Evolutionary conservation across 345 rosid genomes (phyloP).

Genomic region (Iberis pinnata): DNA sequence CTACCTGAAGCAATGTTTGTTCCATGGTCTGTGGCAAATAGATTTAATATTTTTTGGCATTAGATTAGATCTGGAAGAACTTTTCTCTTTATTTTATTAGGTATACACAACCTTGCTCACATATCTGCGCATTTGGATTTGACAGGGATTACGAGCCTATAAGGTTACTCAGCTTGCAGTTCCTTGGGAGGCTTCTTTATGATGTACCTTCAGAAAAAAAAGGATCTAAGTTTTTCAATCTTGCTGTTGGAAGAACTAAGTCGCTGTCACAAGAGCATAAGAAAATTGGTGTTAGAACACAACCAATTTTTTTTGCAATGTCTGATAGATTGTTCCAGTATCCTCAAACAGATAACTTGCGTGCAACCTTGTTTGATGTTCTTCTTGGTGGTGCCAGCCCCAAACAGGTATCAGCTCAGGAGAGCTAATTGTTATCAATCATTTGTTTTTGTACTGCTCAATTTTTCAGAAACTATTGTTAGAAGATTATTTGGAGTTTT

Average conservation of each 20-base stretch:
- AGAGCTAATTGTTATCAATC: background rate
- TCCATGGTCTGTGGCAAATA: conserved; percentile 5
- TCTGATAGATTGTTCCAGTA: conserved; percentile 69
- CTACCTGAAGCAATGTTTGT: conserved; percentile 15
- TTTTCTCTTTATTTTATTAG: conserved; percentile 7
- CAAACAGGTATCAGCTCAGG: conserved; percentile 59
- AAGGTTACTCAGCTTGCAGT: conserved; percentile 91
- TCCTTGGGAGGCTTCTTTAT: conserved; percentile 82
- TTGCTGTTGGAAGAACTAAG: conserved; percentile 68
- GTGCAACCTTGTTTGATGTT: conserved; percentile 86
- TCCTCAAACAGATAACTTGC: conserved; percentile 76
- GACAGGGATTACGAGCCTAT: conserved; percentile 81
- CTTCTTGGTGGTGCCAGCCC: conserved; percentile 99
- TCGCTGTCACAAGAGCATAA: conserved; percentile 53
- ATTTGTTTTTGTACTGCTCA: conserved; percentile 8
- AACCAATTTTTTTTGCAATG: conserved; percentile 61
- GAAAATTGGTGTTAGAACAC: conserved; percentile 51
- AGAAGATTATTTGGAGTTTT: conserved; percentile 5
- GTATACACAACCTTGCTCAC: conserved; percentile 1
- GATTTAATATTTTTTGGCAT: background rate
- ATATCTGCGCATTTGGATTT: conserved; percentile 6
- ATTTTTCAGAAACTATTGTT: conserved; percentile 12
- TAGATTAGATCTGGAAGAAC: conserved; percentile 6
- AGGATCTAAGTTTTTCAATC: conserved; percentile 69
- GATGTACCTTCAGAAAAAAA: conserved; percentile 84